A percentile compares a stretch with the other conserved stretches of the same genome.
These are phyloP conservation scores for Aureobasidium sp. DNA, from an alignment of 2,329 filamentous ascomycete species.

Conservation along the genomic window DNA sequence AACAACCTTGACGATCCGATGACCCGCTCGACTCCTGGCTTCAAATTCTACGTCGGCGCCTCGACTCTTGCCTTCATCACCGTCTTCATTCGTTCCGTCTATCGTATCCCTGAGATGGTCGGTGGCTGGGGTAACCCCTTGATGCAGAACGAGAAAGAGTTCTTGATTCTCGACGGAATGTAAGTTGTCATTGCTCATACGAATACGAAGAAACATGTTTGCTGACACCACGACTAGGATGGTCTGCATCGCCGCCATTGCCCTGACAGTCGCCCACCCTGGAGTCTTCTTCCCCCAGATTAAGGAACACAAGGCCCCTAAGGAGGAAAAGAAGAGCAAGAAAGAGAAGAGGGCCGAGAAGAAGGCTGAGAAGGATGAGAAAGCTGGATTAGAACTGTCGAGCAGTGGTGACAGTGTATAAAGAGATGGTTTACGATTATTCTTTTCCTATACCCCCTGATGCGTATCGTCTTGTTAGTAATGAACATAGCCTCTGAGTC, in stretches of 20 bases:
- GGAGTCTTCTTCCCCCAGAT: constrained; percentile 34
- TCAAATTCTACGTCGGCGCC: constrained; percentile 48
- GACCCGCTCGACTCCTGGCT: constrained; percentile 21
- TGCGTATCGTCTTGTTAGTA: background rate
- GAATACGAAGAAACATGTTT: background rate
- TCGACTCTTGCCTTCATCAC: constrained; percentile 50
- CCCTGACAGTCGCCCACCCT: constrained; percentile 36
- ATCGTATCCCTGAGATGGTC: constrained; percentile 41
- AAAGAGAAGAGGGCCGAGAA: background rate
- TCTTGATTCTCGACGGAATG: constrained; percentile 40
- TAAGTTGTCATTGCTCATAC: constrained; percentile 23
- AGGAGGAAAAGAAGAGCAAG: background rate
- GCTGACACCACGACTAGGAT: constrained; percentile 26
- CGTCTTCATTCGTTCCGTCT: constrained; percentile 55
- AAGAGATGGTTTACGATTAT: constrained; percentile 5
- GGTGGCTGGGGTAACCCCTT: constrained; percentile 40
- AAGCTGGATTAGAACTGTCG: background rate
- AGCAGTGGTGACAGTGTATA: constrained; percentile 5
- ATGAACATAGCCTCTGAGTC: background rate
- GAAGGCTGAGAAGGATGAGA: background rate
- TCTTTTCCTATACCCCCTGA: constrained; percentile 3
- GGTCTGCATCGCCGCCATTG: constrained; percentile 33
- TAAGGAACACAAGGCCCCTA: background rate
- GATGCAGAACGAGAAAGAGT: constrained; percentile 40
- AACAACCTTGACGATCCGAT: background rate